A percentile compares a stretch with the other conserved stretches of the same genome.
phyloP scores from a whole-genome alignment of 2,329 filamentous ascomycete species.

The Talaromyces sp. region DNA sequence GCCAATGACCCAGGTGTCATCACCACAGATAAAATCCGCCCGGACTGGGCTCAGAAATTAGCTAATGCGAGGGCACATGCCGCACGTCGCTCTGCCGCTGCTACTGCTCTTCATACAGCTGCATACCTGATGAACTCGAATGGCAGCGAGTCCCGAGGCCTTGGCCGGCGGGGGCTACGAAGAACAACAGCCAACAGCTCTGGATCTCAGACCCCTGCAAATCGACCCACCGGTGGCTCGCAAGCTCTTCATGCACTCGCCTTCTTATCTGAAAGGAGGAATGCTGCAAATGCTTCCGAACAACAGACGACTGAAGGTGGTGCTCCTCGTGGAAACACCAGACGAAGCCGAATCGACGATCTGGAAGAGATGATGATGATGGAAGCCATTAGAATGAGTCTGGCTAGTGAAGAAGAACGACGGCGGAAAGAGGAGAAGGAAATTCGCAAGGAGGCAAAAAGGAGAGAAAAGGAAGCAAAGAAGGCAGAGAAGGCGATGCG shows the following conservation, averaged over 20 bases:
- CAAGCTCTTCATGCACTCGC: constrained; percentile 40
- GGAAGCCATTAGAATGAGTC: constrained; percentile 83
- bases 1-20: constrained; percentile 80
- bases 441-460: constrained; percentile 74
- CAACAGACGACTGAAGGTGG: constrained; percentile 31
- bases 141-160: constrained; percentile 44
- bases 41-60: constrained; percentile 90
- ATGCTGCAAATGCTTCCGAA: constrained; percentile 18
- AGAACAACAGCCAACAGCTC: constrained; percentile 32
- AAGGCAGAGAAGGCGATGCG: constrained; percentile 65
- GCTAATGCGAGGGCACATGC: constrained; percentile 78
- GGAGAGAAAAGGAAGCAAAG: constrained; percentile 75
- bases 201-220: constrained; percentile 25
- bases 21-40: constrained; percentile 84
- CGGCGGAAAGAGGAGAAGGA: constrained; percentile 79
- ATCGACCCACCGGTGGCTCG: constrained; percentile 24
- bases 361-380: constrained; percentile 98
- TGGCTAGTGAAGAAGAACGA: constrained; percentile 92
- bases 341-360: constrained; percentile 68
- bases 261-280: constrained; percentile 41
- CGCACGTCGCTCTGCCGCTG: constrained; percentile 79
- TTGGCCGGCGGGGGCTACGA: constrained; percentile 52
- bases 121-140: constrained; percentile 74
- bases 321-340: constrained; percentile 45
- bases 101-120: constrained; percentile 88